phyloP scores from a whole-genome alignment of 2,329 filamentous ascomycete genomes.

The Neocucurbitaria cava region DNA sequence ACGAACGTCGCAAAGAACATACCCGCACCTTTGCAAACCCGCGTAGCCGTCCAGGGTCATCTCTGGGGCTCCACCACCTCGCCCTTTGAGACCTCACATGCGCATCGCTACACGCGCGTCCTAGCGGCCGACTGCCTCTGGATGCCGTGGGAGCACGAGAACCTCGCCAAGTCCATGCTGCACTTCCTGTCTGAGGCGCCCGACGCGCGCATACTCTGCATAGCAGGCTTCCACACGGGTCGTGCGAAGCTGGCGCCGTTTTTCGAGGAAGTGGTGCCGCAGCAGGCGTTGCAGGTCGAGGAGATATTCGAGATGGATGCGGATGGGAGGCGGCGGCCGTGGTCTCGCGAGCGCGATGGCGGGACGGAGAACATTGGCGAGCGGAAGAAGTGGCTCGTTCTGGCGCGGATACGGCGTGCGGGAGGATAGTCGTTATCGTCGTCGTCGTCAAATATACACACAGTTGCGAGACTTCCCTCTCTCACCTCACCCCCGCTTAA shows the following conservation, averaged over 20 bases:
- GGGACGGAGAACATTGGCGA: constrained; percentile 67
- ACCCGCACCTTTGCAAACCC: constrained; percentile 39
- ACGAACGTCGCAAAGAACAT: constrained; percentile 65
- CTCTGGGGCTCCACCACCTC: constrained; percentile 66
- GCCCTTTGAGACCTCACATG: constrained; percentile 47
- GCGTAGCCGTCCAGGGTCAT: constrained; percentile 64
- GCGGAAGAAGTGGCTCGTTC: constrained; percentile 74
- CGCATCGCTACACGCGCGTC: constrained; percentile 64
- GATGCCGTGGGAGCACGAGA: constrained; percentile 77
- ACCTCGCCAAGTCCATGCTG: constrained; percentile 66
- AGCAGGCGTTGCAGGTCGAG: constrained; percentile 64
- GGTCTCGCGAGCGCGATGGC: constrained; percentile 62
- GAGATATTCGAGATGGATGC: constrained; percentile 73
- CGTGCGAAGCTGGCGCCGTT: constrained; percentile 70
- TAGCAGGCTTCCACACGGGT: constrained; percentile 77
- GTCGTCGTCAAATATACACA: neutral
- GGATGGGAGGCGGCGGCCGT: constrained; percentile 67
- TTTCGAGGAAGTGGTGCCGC: constrained; percentile 62
- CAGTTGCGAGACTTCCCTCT: no score
- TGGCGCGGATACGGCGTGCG: constrained; percentile 53
- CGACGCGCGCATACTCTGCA: constrained; percentile 65
- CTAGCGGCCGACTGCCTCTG: constrained; percentile 77
- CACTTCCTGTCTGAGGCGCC: constrained; percentile 63
- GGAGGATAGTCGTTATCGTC: neutral
- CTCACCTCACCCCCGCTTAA: constrained; percentile 63